A percentile compares a stretch with the other conserved stretches of the same genome.
phyloP scores from a whole-genome alignment of 2,329 filamentous ascomycete species.

The Alternaria gaisen region DNA sequence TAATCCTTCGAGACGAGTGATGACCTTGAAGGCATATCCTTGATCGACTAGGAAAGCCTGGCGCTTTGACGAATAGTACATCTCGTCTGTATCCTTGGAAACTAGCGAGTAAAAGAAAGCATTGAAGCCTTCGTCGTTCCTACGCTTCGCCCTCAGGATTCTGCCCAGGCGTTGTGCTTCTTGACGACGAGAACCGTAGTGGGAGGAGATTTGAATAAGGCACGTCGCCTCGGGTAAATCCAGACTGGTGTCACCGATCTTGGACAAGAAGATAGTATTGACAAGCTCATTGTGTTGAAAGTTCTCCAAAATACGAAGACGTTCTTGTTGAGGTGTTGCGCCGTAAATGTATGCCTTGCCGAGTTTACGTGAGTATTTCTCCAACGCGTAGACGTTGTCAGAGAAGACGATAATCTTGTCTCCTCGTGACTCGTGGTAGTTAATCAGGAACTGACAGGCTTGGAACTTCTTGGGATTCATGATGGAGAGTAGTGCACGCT shows the following conservation, averaged over 20 bases:
- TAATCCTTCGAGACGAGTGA: constrained; percentile 92
- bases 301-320: constrained; percentile 86
- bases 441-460: constrained; percentile 96
- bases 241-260: constrained; percentile 98
- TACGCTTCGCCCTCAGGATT: constrained; percentile 91
- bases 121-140: constrained; percentile 98
- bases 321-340: constrained; percentile 84
- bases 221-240: constrained; percentile 96
- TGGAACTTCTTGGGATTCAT: constrained; percentile 99
- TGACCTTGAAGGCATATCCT: constrained; percentile 98
- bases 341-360: constrained; percentile 92
- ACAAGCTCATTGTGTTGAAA: constrained; percentile 92
- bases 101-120: constrained; percentile 99
- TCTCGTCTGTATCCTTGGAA: constrained; percentile 96
- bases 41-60: constrained; percentile 98
- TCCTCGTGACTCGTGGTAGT: constrained; percentile 92
- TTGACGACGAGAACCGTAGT: constrained; percentile 95
- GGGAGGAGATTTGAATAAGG: constrained; percentile 95
- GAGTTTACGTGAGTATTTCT: constrained; percentile 83
- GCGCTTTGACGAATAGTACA: constrained; percentile 96
- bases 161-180: constrained; percentile 93
- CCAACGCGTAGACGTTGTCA: constrained; percentile 93
- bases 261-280: constrained; percentile 94
- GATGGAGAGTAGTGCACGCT: constrained; percentile 79
- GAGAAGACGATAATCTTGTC: constrained; percentile 99